Evolutionary conservation across 257 asterid species (phyloP).

Genomic region (Forsythia suspensa): DNA sequence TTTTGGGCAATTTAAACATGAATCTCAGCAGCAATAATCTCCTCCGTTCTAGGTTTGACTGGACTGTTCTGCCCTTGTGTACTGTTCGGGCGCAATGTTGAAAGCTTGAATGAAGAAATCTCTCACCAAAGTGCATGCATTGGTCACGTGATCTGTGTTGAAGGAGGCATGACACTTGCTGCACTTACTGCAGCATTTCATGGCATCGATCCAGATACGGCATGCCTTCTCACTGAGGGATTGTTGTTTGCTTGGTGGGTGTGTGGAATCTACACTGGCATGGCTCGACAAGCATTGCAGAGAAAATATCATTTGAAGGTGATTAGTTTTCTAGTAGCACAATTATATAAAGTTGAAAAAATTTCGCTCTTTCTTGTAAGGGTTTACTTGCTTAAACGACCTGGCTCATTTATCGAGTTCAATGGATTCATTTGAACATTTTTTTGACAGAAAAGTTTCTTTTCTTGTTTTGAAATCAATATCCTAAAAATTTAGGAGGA

Average conservation of each 20-base stretch:
- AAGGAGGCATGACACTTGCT: conserved; percentile 80
- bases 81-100: conserved; percentile 67
- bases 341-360: neutral
- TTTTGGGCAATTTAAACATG: neutral
- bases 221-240: conserved; percentile 69
- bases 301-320: conserved; percentile 80
- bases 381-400: neutral
- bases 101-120: conserved; percentile 56
- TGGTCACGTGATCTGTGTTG: conserved; percentile 63
- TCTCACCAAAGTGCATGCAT: conserved; percentile 55
- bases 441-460: neutral
- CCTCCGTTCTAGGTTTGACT: conserved; percentile 40
- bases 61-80: conserved; percentile 77
- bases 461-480: too few species aligned
- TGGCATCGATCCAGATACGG: conserved; percentile 73
- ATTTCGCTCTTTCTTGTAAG: neutral
- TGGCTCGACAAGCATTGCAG: conserved; percentile 76
- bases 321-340: neutral
- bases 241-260: conserved; percentile 87
- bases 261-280: conserved; percentile 78
- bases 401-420: neutral
- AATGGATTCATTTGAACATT: neutral
- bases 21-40: neutral
- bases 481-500: too few species aligned
- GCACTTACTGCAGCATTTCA: conserved; percentile 60